Conservation (phyloP, 768 basidiomycete species). For the Pleurotus ostreatus region DNA sequence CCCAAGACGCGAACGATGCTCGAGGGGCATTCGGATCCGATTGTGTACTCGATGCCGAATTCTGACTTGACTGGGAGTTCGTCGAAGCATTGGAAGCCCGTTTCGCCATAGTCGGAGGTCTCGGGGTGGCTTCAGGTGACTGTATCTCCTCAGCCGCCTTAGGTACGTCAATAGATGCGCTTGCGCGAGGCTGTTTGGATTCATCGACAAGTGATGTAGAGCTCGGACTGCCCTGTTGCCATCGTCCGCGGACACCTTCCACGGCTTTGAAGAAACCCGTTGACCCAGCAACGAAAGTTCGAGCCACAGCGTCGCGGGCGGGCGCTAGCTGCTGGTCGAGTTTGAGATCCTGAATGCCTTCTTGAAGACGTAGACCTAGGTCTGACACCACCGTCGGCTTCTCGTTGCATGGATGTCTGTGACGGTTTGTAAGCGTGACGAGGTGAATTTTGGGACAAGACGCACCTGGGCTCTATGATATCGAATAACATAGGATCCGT, state of each 20-base stretch:
- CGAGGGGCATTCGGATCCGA: slow-evolving; percentile 14
- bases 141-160: neutral
- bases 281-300: slow-evolving; percentile 71
- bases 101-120: slow-evolving; percentile 4
- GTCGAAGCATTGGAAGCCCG: slow-evolving; percentile 11
- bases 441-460: slow-evolving; percentile 4
- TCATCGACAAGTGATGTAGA: slow-evolving; percentile 17
- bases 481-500: slow-evolving; percentile 95
- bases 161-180: slow-evolving; percentile 22
- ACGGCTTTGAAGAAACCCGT: slow-evolving; percentile 85
- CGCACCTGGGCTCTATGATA: slow-evolving; percentile 87
- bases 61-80: slow-evolving; percentile 16
- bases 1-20: slow-evolving; percentile 33
- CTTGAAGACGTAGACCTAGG: slow-evolving; percentile 85
- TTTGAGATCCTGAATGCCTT: slow-evolving; percentile 92
- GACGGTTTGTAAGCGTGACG: neutral
- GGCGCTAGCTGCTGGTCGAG: slow-evolving; percentile 93
- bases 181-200: slow-evolving; percentile 26
- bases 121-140: neutral
- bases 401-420: slow-evolving; percentile 90
- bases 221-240: slow-evolving; percentile 34
- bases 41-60: slow-evolving; percentile 12
- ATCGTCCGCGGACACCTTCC: slow-evolving; percentile 80
- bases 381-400: slow-evolving; percentile 88
- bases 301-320: slow-evolving; percentile 82